Percentiles rank a stretch among this genome's conserved stretches.
Evolutionary conservation across 106 monocot species (phyloP).

Genomic region (Dioscorea zingiberensis): DNA sequence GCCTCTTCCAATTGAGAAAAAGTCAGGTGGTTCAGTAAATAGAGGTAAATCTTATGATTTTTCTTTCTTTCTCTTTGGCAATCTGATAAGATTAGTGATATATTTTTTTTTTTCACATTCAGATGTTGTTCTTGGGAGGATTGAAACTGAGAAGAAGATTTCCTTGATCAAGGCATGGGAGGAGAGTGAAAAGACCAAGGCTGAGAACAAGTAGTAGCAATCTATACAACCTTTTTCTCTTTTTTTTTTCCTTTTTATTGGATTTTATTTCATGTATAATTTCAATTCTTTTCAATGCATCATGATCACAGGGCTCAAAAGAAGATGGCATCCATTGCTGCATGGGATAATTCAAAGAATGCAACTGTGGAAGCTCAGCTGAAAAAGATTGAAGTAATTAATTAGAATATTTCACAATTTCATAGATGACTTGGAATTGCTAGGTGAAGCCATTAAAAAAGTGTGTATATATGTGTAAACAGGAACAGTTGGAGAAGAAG

Average conservation of each 20-base stretch:
- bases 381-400: slow-evolving; percentile 19
- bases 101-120: background rate
- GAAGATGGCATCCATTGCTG: slow-evolving; percentile 28
- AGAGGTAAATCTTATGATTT: slow-evolving; percentile 15
- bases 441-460: too few relatives aligned
- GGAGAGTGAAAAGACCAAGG: slow-evolving; percentile 40
- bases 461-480: background rate
- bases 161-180: slow-evolving; percentile 48
- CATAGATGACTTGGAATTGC: too few relatives aligned
- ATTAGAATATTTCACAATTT: too few relatives aligned
- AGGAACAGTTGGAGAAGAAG: slow-evolving; percentile 44
- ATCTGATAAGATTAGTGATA: background rate
- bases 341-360: slow-evolving; percentile 64
- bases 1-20: slow-evolving; percentile 9
- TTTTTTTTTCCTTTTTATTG: too few relatives aligned
- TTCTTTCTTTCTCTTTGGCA: background rate
- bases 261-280: background rate
- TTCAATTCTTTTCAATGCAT: background rate
- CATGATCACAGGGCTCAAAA: slow-evolving; percentile 49
- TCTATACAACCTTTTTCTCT: background rate
- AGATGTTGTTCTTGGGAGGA: slow-evolving; percentile 26
- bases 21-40: slow-evolving; percentile 1
- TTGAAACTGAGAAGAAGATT: slow-evolving; percentile 37
- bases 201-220: slow-evolving; percentile 29
- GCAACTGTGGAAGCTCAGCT: slow-evolving; percentile 45